Conservation (phyloP, 2,329 filamentous ascomycete genomes). For the Colletotrichum tanaceti region DNA sequence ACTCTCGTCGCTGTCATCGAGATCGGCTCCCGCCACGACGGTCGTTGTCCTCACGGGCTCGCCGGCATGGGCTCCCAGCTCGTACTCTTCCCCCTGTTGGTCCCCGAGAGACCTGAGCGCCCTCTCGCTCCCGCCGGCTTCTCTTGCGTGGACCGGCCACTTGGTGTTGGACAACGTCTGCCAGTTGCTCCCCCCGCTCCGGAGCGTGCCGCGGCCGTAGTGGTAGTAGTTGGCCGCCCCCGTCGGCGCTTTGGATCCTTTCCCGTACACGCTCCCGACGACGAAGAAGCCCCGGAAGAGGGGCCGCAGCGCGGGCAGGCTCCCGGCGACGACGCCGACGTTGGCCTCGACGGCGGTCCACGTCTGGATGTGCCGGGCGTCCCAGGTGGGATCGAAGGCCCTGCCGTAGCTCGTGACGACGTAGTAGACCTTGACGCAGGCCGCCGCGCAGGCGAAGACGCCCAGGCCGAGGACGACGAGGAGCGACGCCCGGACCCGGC, state of each 20-base stretch:
- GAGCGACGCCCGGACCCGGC: slow-evolving; percentile 54
- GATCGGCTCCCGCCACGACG: slow-evolving; percentile 41
- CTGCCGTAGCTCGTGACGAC: slow-evolving; percentile 53
- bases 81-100: slow-evolving; percentile 41
- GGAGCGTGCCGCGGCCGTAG: slow-evolving; percentile 44
- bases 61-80: slow-evolving; percentile 42
- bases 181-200: slow-evolving; percentile 44
- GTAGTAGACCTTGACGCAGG: slow-evolving; percentile 56
- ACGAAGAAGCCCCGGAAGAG: slow-evolving; percentile 51
- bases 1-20: slow-evolving; percentile 45
- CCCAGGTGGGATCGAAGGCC: slow-evolving; percentile 57
- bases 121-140: slow-evolving; percentile 47
- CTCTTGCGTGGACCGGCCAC: slow-evolving; percentile 41
- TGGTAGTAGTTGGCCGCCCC: slow-evolving; percentile 43
- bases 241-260: slow-evolving; percentile 45
- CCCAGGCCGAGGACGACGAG: slow-evolving; percentile 56
- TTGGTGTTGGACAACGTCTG: slow-evolving; percentile 43
- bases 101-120: slow-evolving; percentile 44
- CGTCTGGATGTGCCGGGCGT: slow-evolving; percentile 59
- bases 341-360: slow-evolving; percentile 57
- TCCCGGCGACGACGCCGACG: slow-evolving; percentile 53
- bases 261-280: slow-evolving; percentile 48
- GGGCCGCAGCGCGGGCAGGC: slow-evolving; percentile 51
- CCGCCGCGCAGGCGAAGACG: slow-evolving; percentile 57
- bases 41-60: slow-evolving; percentile 35